Evolutionary conservation across 495 filamentous ascomycete species (phyloP).

Genomic region (Cercophora samala): DNA sequence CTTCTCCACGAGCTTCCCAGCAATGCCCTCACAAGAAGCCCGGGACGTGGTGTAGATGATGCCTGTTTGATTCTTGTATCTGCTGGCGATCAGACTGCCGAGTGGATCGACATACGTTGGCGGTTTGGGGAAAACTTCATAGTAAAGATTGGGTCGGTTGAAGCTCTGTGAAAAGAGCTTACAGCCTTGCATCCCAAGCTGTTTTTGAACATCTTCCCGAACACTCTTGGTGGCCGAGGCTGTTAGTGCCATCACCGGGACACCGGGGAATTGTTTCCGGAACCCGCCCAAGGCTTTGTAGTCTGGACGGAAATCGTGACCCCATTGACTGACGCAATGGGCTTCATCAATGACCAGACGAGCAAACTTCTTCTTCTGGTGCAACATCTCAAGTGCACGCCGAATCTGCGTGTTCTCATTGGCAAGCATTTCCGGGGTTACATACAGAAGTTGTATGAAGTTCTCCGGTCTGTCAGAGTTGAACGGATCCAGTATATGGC

Average conservation of each 20-base stretch:
- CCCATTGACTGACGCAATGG: constrained; percentile 98
- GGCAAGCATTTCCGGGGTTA: constrained; percentile 94
- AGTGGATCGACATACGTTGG: constrained; percentile 60
- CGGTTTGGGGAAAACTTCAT: constrained; percentile 65
- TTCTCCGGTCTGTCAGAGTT: constrained; percentile 61
- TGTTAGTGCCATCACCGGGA: constrained; percentile 91
- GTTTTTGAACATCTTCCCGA: constrained; percentile 81
- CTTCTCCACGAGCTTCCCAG: constrained; percentile 57
- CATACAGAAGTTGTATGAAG: constrained; percentile 78
- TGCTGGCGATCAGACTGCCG: constrained; percentile 62
- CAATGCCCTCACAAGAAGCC: constrained; percentile 74
- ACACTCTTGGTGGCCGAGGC: constrained; percentile 94
- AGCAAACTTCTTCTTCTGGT: constrained; percentile 66
- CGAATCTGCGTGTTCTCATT: constrained; percentile 62
- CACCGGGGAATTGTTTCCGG: constrained; percentile 62
- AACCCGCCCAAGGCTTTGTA: constrained; percentile 82
- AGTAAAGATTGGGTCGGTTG: constrained; percentile 87
- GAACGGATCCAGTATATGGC: constrained; percentile 58
- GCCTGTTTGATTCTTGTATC: constrained; percentile 69
- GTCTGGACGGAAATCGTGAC: constrained; percentile 96
- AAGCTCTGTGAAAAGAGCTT: constrained; percentile 83
- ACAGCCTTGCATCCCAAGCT: constrained; percentile 75
- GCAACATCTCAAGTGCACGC: constrained; percentile 58
- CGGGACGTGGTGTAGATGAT: constrained; percentile 94
- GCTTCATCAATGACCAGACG: constrained; percentile 96